Conservation (phyloP, 2,329 filamentous ascomycete species). For the Apiospora koreana region DNA sequence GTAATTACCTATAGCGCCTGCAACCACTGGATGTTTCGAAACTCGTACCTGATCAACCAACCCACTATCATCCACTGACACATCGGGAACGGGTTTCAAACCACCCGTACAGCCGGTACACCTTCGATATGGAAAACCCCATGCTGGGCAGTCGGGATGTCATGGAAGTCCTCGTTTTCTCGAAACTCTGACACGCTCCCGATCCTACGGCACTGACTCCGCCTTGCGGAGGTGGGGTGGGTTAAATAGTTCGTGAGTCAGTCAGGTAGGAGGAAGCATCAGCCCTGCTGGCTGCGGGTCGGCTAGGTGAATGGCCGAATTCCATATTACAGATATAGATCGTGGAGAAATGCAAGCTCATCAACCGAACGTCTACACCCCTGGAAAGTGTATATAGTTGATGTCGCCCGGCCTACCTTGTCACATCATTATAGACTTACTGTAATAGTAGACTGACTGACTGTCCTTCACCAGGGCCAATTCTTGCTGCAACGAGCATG, state of each 20-base stretch:
- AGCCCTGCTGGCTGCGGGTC: conserved; percentile 2
- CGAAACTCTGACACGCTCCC: background rate
- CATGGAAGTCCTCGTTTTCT: background rate
- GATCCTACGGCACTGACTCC: background rate
- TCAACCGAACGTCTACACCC: background rate
- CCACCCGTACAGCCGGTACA: background rate
- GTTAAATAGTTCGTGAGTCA: conserved; percentile 1
- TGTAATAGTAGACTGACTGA: background rate
- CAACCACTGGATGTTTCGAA: background rate
- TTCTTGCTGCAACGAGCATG: background rate
- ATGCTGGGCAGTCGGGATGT: background rate
- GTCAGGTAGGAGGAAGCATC: background rate
- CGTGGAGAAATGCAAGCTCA: background rate
- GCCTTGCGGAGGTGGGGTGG: background rate
- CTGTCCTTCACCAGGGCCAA: background rate
- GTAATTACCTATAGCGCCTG: too few relatives aligned
- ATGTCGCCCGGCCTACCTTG: background rate
- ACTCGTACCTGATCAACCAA: background rate
- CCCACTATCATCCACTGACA: background rate
- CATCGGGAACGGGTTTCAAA: background rate
- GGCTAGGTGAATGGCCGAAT: background rate
- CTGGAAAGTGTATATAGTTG: background rate
- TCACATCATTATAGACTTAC: background rate
- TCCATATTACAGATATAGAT: background rate
- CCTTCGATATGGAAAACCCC: background rate